Evolutionary conservation across 768 basidiomycete genomes (phyloP).

Genomic region (Mycena floridula): DNA sequence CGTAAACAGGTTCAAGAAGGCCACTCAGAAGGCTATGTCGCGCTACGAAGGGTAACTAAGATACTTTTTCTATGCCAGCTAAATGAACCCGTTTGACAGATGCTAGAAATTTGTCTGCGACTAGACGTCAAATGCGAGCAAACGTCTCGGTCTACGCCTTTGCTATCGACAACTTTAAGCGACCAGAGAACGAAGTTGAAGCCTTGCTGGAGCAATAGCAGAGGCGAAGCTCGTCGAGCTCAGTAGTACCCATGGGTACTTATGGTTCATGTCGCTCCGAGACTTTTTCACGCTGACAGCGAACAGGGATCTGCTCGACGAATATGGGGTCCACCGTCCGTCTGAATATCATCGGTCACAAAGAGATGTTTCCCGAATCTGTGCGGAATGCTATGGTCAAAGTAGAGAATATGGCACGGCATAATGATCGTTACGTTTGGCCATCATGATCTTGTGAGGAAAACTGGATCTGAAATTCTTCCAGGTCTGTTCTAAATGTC

Average conservation of each 20-base stretch:
- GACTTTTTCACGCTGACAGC: neutral
- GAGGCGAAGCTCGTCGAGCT: conserved; percentile 71
- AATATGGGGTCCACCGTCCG: conserved; percentile 83
- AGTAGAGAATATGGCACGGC: conserved; percentile 71
- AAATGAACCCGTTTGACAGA: too few relatives aligned
- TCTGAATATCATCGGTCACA: conserved; percentile 76
- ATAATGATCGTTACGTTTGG: conserved; percentile 65
- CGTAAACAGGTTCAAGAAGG: conserved; percentile 68
- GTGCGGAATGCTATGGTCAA: conserved; percentile 63
- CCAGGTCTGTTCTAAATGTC: conserved; percentile 87
- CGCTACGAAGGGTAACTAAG: conserved; percentile 72
- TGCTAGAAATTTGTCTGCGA: conserved; percentile 80
- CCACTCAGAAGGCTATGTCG: conserved; percentile 79
- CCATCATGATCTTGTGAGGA: too few relatives aligned
- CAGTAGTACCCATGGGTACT: conserved; percentile 68
- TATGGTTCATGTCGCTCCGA: too few relatives aligned
- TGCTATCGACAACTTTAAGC: conserved; percentile 94
- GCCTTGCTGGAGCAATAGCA: conserved; percentile 82
- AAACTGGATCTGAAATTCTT: too few relatives aligned
- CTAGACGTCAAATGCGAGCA: conserved; percentile 74
- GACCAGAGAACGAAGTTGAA: conserved; percentile 79
- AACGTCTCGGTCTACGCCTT: conserved; percentile 99
- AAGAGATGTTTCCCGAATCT: conserved; percentile 65
- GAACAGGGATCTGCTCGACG: conserved; percentile 70
- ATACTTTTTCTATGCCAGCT: neutral